These are phyloP conservation scores for Cryptosporidium viatorum DNA, from an alignment of 169 alveolate genomes.

Conservation along the genomic window DNA sequence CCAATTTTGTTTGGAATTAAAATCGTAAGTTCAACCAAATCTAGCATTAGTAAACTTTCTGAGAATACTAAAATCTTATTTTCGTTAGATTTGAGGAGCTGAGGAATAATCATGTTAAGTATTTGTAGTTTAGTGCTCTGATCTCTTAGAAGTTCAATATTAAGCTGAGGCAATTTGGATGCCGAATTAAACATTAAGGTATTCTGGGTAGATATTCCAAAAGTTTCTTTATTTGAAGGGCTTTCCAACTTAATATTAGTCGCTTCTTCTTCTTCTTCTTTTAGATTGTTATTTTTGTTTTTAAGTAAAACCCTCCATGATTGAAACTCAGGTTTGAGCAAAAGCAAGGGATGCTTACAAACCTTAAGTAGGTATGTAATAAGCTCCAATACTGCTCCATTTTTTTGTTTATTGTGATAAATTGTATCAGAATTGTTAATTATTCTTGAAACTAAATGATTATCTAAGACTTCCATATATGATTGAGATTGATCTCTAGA, in stretches of 20 bases:
- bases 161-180: slow-evolving; percentile 24
- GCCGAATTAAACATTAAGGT: not conserved
- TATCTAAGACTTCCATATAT: slow-evolving; percentile 76
- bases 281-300: not conserved
- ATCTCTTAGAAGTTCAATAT: slow-evolving; percentile 37
- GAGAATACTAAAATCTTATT: slow-evolving; percentile 25
- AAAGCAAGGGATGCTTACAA: slow-evolving; percentile 80
- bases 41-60: slow-evolving; percentile 52
- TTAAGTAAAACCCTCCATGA: slow-evolving; percentile 34
- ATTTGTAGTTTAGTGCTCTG: slow-evolving; percentile 66
- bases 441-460: slow-evolving; percentile 17
- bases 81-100: not conserved
- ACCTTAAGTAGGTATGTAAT: slow-evolving; percentile 75
- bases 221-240: not conserved
- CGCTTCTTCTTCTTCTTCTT: slow-evolving; percentile 32
- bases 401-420: slow-evolving; percentile 31
- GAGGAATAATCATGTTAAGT: slow-evolving; percentile 21
- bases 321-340: slow-evolving; percentile 43
- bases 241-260: too few species aligned
- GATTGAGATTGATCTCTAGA: slow-evolving; percentile 74
- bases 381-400: slow-evolving; percentile 72
- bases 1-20: slow-evolving; percentile 42
- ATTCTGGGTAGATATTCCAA: not conserved
- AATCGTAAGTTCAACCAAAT: slow-evolving; percentile 44
- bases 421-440: slow-evolving; percentile 15